Evolutionary conservation across 192 early-diverging fungal species (phyloP), one percentile per base, ranked within the genome.

Genomic region (Podila verticillata): DNA sequence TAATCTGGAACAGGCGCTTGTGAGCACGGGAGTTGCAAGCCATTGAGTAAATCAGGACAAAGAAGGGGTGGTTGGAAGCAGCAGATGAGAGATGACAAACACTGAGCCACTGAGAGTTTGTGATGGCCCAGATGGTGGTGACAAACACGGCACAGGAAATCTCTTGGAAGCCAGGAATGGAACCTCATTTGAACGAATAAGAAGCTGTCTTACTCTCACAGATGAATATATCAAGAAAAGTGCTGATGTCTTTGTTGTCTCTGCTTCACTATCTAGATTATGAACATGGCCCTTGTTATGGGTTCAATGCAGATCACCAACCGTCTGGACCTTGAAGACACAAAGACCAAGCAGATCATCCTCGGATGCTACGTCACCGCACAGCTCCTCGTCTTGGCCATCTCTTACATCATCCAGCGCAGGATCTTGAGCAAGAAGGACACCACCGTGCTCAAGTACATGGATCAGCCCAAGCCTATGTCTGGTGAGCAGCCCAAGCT

Each of bases 361-460:
- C 87, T 92, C 22, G 65, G 81, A 24, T 78, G 84, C 47, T 94
- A 92, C 74, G 66, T 86, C 56, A 57, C 68, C 28, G 85, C 87
- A 12, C 94, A 95, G 85, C 32, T 86, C 22, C 24, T 90, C 29
- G 79, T 86, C 15, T 48, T 93, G 30, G 75, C 73, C 0, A 54
- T 89, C 24, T 79, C 71, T 20, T 87, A 70, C 67, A 44, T 81
- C 19, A 31, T 87, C 32, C 68, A 87, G 54, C 57, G 47, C 49
- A 63, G 80, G 59, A 89, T 96, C 44, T 70, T 77, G 61, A 74
- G 73, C 60, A 94, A 92, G 83, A 98, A 98, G 92, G 96, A 98
- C 78, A 86, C 87, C 47, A 95, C 94, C 24, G 71, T 86, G 13
- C 86, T 98, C 39, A 85, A 91, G 72, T 96, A 95, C 84, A 87